These are phyloP conservation scores for Fusarium sacchari DNA, from an alignment of 2,329 filamentous ascomycete genomes.

Conservation along the genomic window DNA sequence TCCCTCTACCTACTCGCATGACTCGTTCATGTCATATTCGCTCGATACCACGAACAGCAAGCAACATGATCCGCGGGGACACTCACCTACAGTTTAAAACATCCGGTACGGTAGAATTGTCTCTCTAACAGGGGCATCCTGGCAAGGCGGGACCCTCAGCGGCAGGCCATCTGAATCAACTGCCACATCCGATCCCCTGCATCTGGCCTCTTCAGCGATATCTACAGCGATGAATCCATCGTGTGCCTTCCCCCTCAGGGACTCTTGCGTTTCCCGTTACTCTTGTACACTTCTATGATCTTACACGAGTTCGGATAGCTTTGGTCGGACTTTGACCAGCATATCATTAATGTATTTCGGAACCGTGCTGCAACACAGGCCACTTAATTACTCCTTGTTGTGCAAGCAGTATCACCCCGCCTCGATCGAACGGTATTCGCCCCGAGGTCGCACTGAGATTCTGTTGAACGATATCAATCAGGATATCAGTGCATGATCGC, in stretches of 20 bases:
- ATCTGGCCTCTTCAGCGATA: constrained; percentile 15
- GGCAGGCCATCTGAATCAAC: constrained; percentile 37
- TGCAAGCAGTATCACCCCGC: constrained; percentile 17
- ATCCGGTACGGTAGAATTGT: constrained; percentile 27
- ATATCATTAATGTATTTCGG: neutral
- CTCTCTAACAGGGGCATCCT: constrained; percentile 34
- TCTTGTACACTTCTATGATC: constrained; percentile 4
- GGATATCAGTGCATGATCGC: constrained; percentile 17
- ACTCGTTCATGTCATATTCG: constrained; percentile 13
- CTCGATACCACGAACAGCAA: constrained; percentile 13
- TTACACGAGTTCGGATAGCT: neutral
- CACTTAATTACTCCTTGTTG: neutral
- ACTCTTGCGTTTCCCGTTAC: constrained; percentile 10
- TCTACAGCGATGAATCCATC: neutral
- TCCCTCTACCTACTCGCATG: constrained; percentile 12
- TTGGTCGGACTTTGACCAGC: neutral
- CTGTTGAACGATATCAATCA: constrained; percentile 11
- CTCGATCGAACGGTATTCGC: constrained; percentile 28
- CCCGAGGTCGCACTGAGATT: constrained; percentile 25
- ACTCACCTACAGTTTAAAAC: constrained; percentile 36
- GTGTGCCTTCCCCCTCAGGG: neutral
- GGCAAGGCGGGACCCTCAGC: constrained; percentile 31
- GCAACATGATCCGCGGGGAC: constrained; percentile 17
- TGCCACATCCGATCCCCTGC: constrained; percentile 41
- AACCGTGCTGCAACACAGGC: constrained; percentile 4